A percentile compares a stretch with the other conserved stretches of the same genome.
These are phyloP conservation scores for Tardiomyces depauwii DNA, from an alignment of 1,139 yeast species.

Conservation along the genomic window DNA sequence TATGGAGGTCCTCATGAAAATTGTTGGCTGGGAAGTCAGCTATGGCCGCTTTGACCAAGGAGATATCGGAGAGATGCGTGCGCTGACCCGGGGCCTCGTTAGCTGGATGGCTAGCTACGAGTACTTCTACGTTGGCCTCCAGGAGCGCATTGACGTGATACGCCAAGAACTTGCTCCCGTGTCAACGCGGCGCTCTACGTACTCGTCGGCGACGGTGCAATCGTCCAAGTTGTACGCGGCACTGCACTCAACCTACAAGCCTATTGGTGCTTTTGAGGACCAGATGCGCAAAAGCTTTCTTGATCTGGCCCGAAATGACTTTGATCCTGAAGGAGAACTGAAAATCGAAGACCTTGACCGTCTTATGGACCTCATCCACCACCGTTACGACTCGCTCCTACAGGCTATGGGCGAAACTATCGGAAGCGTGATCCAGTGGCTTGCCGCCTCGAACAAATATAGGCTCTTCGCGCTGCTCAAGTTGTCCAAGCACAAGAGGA, in stretches of 20 bases:
- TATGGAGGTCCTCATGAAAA: slow-evolving; percentile 14
- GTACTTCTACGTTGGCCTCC: slow-evolving; percentile 10
- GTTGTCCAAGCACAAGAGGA: slow-evolving; percentile 4
- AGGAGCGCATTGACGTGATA: slow-evolving; percentile 9
- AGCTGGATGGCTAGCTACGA: slow-evolving; percentile 8
- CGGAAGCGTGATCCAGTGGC: neutral
- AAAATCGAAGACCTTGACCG: neutral
- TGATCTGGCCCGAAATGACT: neutral
- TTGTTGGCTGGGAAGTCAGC: slow-evolving; percentile 13
- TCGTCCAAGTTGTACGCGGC: slow-evolving; percentile 9
- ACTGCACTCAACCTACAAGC: slow-evolving; percentile 9
- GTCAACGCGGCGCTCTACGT: slow-evolving; percentile 4
- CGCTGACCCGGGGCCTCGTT: slow-evolving; percentile 6
- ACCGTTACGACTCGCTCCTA: neutral
- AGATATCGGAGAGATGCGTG: slow-evolving; percentile 11
- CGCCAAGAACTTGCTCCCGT: neutral
- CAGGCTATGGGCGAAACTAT: neutral
- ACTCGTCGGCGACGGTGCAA: slow-evolving; percentile 6
- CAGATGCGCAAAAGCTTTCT: neutral
- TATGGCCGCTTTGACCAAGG: slow-evolving; percentile 15
- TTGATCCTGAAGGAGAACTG: neutral
- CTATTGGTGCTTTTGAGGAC: slow-evolving; percentile 12
- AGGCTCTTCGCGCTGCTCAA: slow-evolving; percentile 5
- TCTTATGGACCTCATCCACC: neutral
- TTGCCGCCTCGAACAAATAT: slow-evolving; percentile 9